Conservation (phyloP, 31 red algal genomes). For the Asparagopsis taxiformis region DNA sequence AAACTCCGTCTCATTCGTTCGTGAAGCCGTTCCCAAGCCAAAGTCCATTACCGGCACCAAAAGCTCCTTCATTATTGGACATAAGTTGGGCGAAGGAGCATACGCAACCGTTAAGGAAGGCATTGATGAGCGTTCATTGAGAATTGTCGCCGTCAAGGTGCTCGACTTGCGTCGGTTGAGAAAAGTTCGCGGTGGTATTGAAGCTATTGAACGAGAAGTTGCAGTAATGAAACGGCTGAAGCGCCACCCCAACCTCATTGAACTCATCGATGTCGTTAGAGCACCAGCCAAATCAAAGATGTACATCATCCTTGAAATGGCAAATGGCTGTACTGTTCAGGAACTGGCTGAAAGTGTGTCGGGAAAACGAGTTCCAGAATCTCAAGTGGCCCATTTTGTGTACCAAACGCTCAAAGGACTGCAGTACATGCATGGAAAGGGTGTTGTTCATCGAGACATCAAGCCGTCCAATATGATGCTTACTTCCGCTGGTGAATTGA, state of each 20-base stretch:
- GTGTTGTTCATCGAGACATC: slow-evolving; percentile 97
- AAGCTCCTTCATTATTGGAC: slow-evolving; percentile 81
- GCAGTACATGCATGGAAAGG: slow-evolving; percentile 85
- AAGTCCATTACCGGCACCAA: slow-evolving; percentile 59
- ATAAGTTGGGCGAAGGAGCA: slow-evolving; percentile 91
- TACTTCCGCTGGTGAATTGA: slow-evolving; percentile 71
- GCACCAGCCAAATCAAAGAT: slow-evolving; percentile 43
- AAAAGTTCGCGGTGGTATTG: slow-evolving; percentile 72
- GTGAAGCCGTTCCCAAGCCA: slow-evolving; percentile 33
- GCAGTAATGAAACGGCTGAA: slow-evolving; percentile 79
- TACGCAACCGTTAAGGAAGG: slow-evolving; percentile 90
- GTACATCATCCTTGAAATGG: slow-evolving; percentile 94
- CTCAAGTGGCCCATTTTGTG: slow-evolving; percentile 47
- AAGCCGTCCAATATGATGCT: slow-evolving; percentile 97
- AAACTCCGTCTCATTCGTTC: not conserved
- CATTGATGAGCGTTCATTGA: slow-evolving; percentile 81
- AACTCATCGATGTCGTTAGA: slow-evolving; percentile 90
- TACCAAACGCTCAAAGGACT: slow-evolving; percentile 78
- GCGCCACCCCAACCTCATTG: slow-evolving; percentile 90
- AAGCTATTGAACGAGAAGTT: slow-evolving; percentile 86
- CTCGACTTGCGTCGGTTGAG: slow-evolving; percentile 77
- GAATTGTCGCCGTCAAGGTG: slow-evolving; percentile 93
- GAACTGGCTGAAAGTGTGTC: slow-evolving; percentile 67
- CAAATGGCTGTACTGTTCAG: slow-evolving; percentile 89
- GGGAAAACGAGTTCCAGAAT: slow-evolving; percentile 28